Base-by-base conservation (phyloP, 441 rosid genomes). In the Kokia cookei region DNA sequence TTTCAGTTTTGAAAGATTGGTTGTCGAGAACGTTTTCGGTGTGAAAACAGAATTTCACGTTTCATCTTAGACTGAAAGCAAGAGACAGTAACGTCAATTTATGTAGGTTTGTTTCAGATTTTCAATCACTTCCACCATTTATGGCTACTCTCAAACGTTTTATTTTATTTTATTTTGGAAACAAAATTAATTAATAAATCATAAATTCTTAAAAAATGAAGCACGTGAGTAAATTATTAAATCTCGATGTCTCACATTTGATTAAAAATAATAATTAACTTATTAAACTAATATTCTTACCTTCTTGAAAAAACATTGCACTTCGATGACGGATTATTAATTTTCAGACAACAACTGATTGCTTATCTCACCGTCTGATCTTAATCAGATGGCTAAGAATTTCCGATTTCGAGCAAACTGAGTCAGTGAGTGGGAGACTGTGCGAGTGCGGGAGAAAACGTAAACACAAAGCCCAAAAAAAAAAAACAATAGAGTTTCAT, bases 401-500 rank as follows among this genome's bases (percentile, higher is more conserved):
- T 60, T 47, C 66, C 35, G 57, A 22, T 43, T 27, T 9, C 6
- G 12, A 27, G n/a, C 37, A 65, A 7, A 57, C 29, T n/a, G 11
- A 27, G 54, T 7, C 54, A 15, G 55, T 43, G 22, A 57, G 12
- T 14, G 29, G 11, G 37, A 32, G 73, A 54, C 63, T 15, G 29
- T 19, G 22, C 22, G 22, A 19, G 12, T 54, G 24, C 6, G 12
- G 19, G 32, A 14, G 45, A 54, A 60, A 70, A 71, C 83, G 83
- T 79, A 77, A 73, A 26, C 27, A 72, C 10, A 73, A 77, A 79
- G 84, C 68, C 22, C 0, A 19, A 19, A 48, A 74, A 72, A 32
- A n/a, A 9, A 27, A 29, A 26, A 37, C 3, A 9, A 19, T 19
- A 27, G 29, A 19, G 29, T 17, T 73, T 71, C 8, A 13, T 10